phyloP scores from a whole-genome alignment of 1,139 yeast species.

The Hansenula anomala region DNA sequence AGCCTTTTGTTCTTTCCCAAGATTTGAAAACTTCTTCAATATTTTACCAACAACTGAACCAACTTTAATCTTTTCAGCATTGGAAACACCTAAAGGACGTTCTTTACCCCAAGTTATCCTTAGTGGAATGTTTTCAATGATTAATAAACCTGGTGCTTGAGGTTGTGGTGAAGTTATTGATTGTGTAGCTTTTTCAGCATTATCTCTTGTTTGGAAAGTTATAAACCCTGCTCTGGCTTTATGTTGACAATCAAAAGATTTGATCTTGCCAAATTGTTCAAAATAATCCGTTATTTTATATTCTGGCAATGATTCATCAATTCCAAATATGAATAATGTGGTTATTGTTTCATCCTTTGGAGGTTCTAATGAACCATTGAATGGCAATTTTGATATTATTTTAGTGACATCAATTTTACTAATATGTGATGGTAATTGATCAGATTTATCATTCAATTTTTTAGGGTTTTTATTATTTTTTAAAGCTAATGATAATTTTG shows the following conservation, averaged over 20 bases:
- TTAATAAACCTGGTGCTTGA: constrained; percentile 31
- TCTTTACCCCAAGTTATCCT: constrained; percentile 67
- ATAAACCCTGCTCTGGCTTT: constrained; percentile 65
- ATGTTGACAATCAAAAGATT: constrained; percentile 50
- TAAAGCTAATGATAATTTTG: constrained; percentile 19
- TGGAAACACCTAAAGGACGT: constrained; percentile 40
- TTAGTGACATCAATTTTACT: constrained; percentile 41
- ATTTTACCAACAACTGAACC: constrained; percentile 54
- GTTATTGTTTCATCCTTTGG: constrained; percentile 40
- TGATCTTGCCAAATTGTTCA: constrained; percentile 39
- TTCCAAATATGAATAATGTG: constrained; percentile 70
- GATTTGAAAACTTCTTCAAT: constrained; percentile 38
- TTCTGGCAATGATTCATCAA: constrained; percentile 63
- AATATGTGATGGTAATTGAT: constrained; percentile 22
- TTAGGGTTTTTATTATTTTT: constrained; percentile 10
- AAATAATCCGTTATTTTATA: constrained; percentile 49
- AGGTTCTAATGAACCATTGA: constrained; percentile 45
- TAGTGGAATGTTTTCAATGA: constrained; percentile 45
- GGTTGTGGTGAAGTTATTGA: constrained; percentile 23
- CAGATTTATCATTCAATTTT: constrained; percentile 5
- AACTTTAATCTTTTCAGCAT: constrained; percentile 46
- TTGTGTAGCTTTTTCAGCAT: constrained; percentile 53
- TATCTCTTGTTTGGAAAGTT: constrained; percentile 40
- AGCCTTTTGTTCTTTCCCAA: background rate
- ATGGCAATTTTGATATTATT: constrained; percentile 52